phyloP scores from a whole-genome alignment of 345 rosid species.

The Adansonia digitata region DNA sequence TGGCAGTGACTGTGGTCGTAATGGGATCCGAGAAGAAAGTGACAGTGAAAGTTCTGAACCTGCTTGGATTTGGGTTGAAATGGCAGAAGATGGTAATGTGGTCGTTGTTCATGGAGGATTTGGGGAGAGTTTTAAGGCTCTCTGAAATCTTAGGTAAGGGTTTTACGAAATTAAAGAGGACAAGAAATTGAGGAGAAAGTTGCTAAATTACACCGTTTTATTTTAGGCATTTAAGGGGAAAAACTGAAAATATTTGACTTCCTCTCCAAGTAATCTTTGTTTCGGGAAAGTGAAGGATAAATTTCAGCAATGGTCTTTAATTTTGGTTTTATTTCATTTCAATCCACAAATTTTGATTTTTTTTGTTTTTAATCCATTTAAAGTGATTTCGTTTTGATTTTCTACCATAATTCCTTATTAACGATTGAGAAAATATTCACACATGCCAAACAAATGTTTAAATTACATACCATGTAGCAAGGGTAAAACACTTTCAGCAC shows the following conservation, averaged over 20 bases:
- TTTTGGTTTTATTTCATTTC: background rate
- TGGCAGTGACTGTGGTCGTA: slow-evolving; percentile 5
- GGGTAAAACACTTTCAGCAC: background rate
- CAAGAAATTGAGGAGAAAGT: background rate
- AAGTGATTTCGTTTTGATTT: no score
- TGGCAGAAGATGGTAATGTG: background rate
- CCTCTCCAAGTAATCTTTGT: background rate
- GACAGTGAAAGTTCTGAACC: background rate
- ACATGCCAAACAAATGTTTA: no score
- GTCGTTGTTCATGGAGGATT: background rate
- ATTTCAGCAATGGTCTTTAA: background rate
- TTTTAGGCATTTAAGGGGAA: background rate
- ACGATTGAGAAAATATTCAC: no score
- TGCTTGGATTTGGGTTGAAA: background rate
- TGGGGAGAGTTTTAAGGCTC: background rate
- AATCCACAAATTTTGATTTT: background rate
- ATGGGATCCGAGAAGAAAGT: background rate
- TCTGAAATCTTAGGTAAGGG: background rate
- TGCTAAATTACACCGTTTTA: background rate
- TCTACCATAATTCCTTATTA: no score
- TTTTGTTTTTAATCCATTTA: no score
- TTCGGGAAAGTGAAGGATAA: background rate
- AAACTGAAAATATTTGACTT: background rate
- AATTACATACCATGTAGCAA: no score
- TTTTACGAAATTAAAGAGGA: background rate